phyloP scores from a whole-genome alignment of 768 basidiomycete genomes.

The Boletus huronensis region DNA sequence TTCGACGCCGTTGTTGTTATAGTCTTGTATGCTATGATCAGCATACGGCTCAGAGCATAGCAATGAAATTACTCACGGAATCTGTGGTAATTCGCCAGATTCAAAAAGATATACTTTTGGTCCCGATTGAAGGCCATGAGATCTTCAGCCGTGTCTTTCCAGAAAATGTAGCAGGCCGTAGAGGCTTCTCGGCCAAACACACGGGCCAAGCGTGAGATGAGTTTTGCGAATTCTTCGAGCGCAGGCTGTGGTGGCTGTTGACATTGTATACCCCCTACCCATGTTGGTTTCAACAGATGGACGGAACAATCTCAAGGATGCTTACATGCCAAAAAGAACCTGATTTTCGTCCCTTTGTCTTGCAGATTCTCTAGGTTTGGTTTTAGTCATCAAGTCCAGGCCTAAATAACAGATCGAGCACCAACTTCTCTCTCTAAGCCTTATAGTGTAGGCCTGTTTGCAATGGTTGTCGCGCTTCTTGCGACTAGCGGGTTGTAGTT shows the following conservation, averaged over 20 bases:
- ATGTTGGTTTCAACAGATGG: background rate
- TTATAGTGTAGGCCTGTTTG: slow-evolving; percentile 5
- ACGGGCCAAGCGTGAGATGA: background rate
- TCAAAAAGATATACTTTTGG: slow-evolving; percentile 10
- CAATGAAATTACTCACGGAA: background rate
- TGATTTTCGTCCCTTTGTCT: background rate
- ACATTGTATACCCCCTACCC: slow-evolving; percentile 3
- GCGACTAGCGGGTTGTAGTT: background rate
- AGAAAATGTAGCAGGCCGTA: slow-evolving; percentile 10
- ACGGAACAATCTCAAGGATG: background rate
- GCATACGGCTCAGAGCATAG: too few relatives aligned
- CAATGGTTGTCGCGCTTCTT: slow-evolving; percentile 1
- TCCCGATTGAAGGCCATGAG: slow-evolving; percentile 19
- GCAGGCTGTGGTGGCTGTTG: background rate
- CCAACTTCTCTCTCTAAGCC: slow-evolving; percentile 2
- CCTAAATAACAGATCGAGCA: background rate
- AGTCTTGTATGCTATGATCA: background rate
- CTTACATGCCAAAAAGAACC: slow-evolving; percentile 15
- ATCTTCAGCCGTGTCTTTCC: slow-evolving; percentile 17
- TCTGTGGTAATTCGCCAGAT: slow-evolving; percentile 9
- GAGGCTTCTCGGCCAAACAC: slow-evolving; percentile 2
- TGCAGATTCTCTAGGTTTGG: background rate
- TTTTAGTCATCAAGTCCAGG: background rate
- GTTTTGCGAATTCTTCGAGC: slow-evolving; percentile 1
- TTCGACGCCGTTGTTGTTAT: background rate